A percentile compares a stretch with the other conserved stretches of the same genome.
These are phyloP conservation scores for Paramecium pentaurelia DNA, from an alignment of 73 alveolate species.

Conservation along the genomic window DNA sequence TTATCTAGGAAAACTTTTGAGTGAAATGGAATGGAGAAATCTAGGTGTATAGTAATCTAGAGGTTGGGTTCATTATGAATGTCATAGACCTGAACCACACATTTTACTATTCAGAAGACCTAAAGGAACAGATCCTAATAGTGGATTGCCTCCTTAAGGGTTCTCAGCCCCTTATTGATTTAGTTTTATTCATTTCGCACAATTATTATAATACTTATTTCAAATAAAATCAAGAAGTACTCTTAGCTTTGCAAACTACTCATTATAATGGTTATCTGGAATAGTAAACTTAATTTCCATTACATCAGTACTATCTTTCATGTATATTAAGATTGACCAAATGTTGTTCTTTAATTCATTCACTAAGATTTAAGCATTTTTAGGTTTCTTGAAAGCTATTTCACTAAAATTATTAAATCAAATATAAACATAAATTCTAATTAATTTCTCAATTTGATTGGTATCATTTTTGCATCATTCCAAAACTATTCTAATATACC, in stretches of 20 bases:
- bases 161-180: slow-evolving; percentile 59
- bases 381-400: neutral
- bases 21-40: slow-evolving; percentile 92
- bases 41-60: slow-evolving; percentile 89
- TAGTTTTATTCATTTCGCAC: neutral
- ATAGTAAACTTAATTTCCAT: neutral
- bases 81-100: slow-evolving; percentile 94
- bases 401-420: neutral
- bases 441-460: neutral
- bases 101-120: slow-evolving; percentile 95
- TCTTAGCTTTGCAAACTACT: neutral
- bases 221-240: neutral
- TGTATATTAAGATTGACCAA: neutral
- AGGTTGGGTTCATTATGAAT: slow-evolving; percentile 94
- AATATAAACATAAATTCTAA: neutral
- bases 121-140: slow-evolving; percentile 95
- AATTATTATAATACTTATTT: neutral
- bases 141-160: slow-evolving; percentile 81
- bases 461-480: neutral
- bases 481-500: neutral
- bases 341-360: neutral
- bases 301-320: neutral
- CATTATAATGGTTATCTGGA: neutral
- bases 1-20: slow-evolving; percentile 67
- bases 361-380: neutral